Percentiles rank a stretch among this genome's conserved stretches.
phyloP scores from a whole-genome alignment of 345 rosid genomes.

The Brassica carinata region DNA sequence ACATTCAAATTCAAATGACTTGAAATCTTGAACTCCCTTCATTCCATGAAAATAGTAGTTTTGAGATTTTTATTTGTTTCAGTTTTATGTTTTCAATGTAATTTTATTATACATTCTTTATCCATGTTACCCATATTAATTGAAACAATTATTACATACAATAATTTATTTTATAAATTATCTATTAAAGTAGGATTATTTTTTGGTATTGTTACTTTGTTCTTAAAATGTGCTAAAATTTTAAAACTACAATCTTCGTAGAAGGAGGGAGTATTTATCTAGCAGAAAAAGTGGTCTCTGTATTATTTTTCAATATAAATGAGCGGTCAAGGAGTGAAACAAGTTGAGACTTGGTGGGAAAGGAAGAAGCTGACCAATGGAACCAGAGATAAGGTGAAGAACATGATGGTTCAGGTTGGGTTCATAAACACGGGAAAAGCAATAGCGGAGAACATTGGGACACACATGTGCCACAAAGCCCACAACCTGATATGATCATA shows the following conservation, averaged over 20 bases:
- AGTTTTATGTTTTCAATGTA: too few relatives aligned
- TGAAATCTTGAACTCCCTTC: not conserved
- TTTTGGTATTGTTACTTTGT: too few relatives aligned
- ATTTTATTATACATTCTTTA: too few relatives aligned
- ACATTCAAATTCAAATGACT: too few relatives aligned
- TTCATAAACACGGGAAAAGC: constrained; percentile 95
- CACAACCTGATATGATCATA: constrained; percentile 58
- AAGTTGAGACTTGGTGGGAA: constrained; percentile 97
- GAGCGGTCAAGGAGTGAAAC: constrained; percentile 74
- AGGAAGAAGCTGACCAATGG: constrained; percentile 81
- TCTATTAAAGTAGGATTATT: too few relatives aligned
- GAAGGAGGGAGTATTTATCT: too few relatives aligned
- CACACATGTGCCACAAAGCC: constrained; percentile 61
- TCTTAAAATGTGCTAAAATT: too few relatives aligned
- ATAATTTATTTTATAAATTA: too few relatives aligned
- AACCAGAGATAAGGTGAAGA: constrained; percentile 93
- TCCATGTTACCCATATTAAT: too few relatives aligned
- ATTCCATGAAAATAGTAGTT: not conserved
- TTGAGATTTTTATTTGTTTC: not conserved
- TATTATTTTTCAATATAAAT: not conserved
- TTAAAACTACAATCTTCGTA: too few relatives aligned
- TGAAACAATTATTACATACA: too few relatives aligned
- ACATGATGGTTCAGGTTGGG: constrained; percentile 89
- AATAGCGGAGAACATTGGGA: constrained; percentile 97
- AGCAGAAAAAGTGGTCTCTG: too few relatives aligned